Percentiles rank a stretch among this genome's conserved stretches.
Evolutionary conservation across 148 eudicot species (phyloP).

Genomic region (Rheum nobile): DNA sequence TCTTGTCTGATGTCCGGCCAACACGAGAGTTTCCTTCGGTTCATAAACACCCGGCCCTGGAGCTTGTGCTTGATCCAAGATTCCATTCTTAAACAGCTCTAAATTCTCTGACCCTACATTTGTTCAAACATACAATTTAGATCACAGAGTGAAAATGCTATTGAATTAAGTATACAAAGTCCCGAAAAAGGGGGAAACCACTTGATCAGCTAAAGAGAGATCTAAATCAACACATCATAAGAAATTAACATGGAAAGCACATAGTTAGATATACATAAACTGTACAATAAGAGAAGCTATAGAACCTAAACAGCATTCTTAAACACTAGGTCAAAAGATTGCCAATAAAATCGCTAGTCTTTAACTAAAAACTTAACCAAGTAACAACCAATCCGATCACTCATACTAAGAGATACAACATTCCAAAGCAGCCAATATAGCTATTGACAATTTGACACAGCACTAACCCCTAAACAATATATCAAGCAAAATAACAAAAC

Average conservation of each 20-base stretch:
- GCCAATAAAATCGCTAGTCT: not conserved
- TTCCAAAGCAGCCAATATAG: not conserved
- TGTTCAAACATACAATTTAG: not conserved
- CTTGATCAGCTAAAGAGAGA: not conserved
- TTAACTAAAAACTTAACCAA: not conserved
- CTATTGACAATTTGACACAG: not conserved
- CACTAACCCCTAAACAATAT: not conserved
- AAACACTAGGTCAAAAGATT: not conserved
- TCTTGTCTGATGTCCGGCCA: slow-evolving; percentile 68
- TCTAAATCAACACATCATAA: not conserved
- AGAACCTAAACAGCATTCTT: not conserved
- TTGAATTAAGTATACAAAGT: not conserved
- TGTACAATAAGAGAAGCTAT: not conserved
- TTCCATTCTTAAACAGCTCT: slow-evolving; percentile 42
- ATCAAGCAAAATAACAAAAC: too few species aligned
- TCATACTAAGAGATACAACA: not conserved
- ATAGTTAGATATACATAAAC: not conserved
- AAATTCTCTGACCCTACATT: slow-evolving; percentile 45
- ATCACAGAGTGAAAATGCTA: not conserved
- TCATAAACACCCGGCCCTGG: slow-evolving; percentile 48
- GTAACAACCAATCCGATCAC: not conserved
- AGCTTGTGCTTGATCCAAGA: slow-evolving; percentile 41
- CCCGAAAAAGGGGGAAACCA: not conserved
- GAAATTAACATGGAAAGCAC: not conserved
- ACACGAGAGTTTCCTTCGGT: slow-evolving; percentile 39